Percentiles rank a stretch among this genome's conserved stretches.
These are phyloP conservation scores for Elaeis guineensis DNA, from an alignment of 176 grass and related monocot genomes.

Conservation along the genomic window DNA sequence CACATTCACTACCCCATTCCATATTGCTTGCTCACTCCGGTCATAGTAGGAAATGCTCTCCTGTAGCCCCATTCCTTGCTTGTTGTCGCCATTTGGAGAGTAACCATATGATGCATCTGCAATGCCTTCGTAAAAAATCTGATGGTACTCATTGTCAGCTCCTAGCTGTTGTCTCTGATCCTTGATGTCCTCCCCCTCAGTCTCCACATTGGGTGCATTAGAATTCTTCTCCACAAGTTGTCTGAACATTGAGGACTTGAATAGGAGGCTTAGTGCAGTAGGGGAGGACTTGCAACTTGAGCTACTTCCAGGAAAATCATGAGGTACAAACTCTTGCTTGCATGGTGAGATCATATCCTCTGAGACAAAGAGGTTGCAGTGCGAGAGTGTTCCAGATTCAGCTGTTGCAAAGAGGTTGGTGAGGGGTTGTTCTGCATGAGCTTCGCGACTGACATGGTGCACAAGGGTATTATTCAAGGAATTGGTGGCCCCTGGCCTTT, in stretches of 20 bases:
- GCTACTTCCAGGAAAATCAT: not conserved
- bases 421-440: slow-evolving; percentile 9
- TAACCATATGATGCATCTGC: not conserved
- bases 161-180: not conserved
- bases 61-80: slow-evolving; percentile 2
- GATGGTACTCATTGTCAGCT: not conserved
- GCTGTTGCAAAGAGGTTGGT: slow-evolving; percentile 1
- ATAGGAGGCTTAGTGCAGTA: slow-evolving; percentile 50
- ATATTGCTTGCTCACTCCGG: not conserved
- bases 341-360: slow-evolving; percentile 15
- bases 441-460: slow-evolving; percentile 2
- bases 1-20: not conserved
- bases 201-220: too few relatives aligned
- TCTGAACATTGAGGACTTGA: slow-evolving; percentile 64
- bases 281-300: slow-evolving; percentile 24
- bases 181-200: not conserved
- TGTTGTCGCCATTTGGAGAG: not conserved
- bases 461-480: not conserved
- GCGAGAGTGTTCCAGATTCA: slow-evolving; percentile 9
- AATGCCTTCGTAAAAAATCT: slow-evolving; percentile 1
- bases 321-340: slow-evolving; percentile 10
- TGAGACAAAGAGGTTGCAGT: slow-evolving; percentile 13
- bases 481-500: slow-evolving; percentile 24
- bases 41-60: not conserved
- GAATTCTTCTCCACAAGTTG: slow-evolving; percentile 40